A percentile compares a stretch with the other conserved stretches of the same genome.
phyloP scores from a whole-genome alignment of 139 green algal genomes.

The Micractinium conductrix region DNA sequence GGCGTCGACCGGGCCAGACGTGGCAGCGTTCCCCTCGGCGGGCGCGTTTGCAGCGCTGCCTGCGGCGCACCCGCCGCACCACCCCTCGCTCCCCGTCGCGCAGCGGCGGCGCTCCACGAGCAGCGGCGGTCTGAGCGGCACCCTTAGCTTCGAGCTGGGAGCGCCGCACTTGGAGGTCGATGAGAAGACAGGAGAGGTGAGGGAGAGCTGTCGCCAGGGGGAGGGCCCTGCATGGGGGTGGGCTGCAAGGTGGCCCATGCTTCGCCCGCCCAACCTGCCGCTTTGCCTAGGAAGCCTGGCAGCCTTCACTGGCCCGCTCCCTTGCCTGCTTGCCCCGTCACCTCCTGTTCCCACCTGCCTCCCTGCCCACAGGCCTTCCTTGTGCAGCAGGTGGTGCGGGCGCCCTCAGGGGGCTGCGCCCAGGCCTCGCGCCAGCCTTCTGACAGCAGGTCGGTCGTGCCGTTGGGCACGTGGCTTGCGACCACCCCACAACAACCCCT shows the following conservation, averaged over 20 bases:
- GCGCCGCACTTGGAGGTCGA: constrained; percentile 16
- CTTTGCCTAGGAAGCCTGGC: too few relatives aligned
- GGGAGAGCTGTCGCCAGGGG: too few relatives aligned
- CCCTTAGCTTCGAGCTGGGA: constrained; percentile 17
- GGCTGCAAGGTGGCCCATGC: too few relatives aligned
- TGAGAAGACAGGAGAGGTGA: constrained; percentile 18
- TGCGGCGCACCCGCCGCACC: neutral
- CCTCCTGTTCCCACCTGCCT: neutral
- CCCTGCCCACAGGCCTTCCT: constrained; percentile 4
- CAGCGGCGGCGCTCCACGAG: neutral
- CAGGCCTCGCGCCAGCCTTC: neutral
- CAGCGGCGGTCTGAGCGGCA: neutral
- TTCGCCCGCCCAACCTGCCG: too few relatives aligned
- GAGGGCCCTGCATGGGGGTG: too few relatives aligned
- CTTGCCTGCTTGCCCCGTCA: neutral
- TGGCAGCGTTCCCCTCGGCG: neutral
- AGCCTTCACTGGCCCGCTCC: neutral
- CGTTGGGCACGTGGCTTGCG: too few relatives aligned
- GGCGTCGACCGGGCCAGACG: too few relatives aligned
- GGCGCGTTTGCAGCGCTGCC: neutral
- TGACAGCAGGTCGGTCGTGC: neutral
- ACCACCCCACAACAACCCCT: too few relatives aligned
- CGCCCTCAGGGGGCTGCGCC: neutral
- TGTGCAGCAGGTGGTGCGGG: constrained; percentile 15
- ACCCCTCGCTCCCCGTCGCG: neutral